Evolutionary conservation across 2,329 filamentous ascomycete species (phyloP).

Genomic region (Aspergillus melleus): DNA sequence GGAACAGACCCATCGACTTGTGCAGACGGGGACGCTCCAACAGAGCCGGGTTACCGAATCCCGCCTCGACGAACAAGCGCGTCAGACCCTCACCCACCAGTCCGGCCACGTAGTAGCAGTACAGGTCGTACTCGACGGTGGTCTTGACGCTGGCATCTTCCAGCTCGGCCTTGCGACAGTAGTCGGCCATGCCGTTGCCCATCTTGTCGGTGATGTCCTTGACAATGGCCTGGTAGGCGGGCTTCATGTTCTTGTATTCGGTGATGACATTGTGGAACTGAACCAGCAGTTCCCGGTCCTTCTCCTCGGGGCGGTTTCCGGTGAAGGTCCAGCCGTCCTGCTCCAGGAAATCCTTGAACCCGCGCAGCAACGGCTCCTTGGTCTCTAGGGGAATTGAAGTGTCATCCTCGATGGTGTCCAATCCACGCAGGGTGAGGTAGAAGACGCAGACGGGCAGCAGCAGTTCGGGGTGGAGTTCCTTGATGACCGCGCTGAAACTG

Average conservation of each 20-base stretch:
- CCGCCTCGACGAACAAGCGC: constrained; percentile 80
- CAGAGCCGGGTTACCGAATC: constrained; percentile 82
- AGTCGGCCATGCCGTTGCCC: constrained; percentile 99
- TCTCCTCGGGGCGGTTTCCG: constrained; percentile 85
- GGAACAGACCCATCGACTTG: constrained; percentile 94
- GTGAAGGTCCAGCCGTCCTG: constrained; percentile 87
- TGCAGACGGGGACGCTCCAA: constrained; percentile 76
- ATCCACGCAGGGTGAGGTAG: constrained; percentile 85
- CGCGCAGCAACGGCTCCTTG: constrained; percentile 83
- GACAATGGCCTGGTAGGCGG: constrained; percentile 80
- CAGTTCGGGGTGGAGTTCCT: constrained; percentile 92
- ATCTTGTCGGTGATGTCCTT: constrained; percentile 90
- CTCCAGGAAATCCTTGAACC: constrained; percentile 77
- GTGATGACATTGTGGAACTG: constrained; percentile 84
- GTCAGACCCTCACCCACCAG: constrained; percentile 95
- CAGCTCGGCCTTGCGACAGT: constrained; percentile 78
- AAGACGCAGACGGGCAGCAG: constrained; percentile 86
- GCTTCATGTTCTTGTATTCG: constrained; percentile 87
- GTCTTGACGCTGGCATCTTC: constrained; percentile 79
- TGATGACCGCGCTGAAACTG: constrained; percentile 89
- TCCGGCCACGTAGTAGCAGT: constrained; percentile 98
- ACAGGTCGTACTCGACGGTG: constrained; percentile 86
- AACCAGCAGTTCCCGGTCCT: constrained; percentile 87
- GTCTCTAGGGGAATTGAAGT: constrained; percentile 81
- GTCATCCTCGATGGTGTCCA: constrained; percentile 99